A percentile compares a stretch with the other conserved stretches of the same genome.
phyloP scores from a whole-genome alignment of 1,139 yeast genomes.

The Martiniozyma asiatica region DNA sequence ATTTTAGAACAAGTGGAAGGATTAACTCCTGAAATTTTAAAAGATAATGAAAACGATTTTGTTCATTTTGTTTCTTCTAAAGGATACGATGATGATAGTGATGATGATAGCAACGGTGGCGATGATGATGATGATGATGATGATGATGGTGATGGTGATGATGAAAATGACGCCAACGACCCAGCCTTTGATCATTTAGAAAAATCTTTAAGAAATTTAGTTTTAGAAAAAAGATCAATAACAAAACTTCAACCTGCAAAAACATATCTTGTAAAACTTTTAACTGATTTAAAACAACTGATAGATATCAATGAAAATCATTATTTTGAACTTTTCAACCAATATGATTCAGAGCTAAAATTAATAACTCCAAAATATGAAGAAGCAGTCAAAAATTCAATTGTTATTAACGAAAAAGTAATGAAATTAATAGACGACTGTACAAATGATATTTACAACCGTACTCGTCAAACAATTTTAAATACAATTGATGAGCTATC shows the following conservation, averaged over 20 bases:
- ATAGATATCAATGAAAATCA: slow-evolving; percentile 49
- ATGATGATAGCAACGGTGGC: slow-evolving; percentile 27
- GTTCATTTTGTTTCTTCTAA: slow-evolving; percentile 86
- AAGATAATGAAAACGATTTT: slow-evolving; percentile 74
- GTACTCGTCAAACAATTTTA: slow-evolving; percentile 43
- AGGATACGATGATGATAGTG: slow-evolving; percentile 25
- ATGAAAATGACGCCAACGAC: slow-evolving; percentile 19
- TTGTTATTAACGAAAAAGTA: slow-evolving; percentile 44
- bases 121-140: slow-evolving; percentile 17
- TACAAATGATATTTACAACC: slow-evolving; percentile 47
- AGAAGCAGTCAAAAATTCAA: slow-evolving; percentile 38
- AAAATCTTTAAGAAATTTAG: slow-evolving; percentile 72
- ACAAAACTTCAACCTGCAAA: slow-evolving; percentile 91
- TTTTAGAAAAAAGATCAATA: slow-evolving; percentile 76
- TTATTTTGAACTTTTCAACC: slow-evolving; percentile 31
- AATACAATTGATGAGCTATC: no score
- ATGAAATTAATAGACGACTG: slow-evolving; percentile 52
- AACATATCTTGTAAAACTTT: slow-evolving; percentile 60
- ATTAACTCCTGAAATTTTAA: slow-evolving; percentile 83
- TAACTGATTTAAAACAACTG: slow-evolving; percentile 51
- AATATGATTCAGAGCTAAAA: slow-evolving; percentile 36
- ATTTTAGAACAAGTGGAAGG: slow-evolving; percentile 81
- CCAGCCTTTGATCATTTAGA: slow-evolving; percentile 81
- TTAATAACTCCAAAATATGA: slow-evolving; percentile 57
- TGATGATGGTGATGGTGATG: slow-evolving; percentile 16